These are phyloP conservation scores for Picea glauca DNA, from an alignment of 75 land plant species.

Conservation along the genomic window DNA sequence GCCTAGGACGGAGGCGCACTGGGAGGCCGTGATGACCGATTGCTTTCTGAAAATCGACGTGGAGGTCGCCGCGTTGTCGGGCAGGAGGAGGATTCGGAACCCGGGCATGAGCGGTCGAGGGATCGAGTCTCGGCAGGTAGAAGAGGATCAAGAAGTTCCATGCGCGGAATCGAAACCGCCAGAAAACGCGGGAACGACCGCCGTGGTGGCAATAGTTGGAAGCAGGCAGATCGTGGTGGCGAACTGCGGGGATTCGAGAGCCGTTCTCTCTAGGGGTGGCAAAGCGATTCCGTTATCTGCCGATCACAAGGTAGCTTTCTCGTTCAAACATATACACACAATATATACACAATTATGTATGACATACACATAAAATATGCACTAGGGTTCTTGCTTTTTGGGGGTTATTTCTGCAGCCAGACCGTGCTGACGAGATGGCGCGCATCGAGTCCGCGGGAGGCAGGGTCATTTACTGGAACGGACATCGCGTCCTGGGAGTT, in stretches of 20 bases:
- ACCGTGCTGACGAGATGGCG: constrained; percentile 56
- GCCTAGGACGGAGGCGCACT: constrained; percentile 8
- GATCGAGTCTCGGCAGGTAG: constrained; percentile 23
- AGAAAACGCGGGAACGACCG: constrained; percentile 71
- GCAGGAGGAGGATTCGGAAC: constrained; percentile 23
- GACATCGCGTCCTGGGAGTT: constrained; percentile 59
- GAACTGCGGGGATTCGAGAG: constrained; percentile 94
- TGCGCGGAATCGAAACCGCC: constrained; percentile 19
- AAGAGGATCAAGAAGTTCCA: background rate
- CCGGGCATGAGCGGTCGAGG: constrained; percentile 22
- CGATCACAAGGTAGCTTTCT: constrained; percentile 88
- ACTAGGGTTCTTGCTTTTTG: background rate
- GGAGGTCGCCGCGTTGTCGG: constrained; percentile 40
- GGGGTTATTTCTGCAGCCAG: constrained; percentile 40
- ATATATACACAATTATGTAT: background rate
- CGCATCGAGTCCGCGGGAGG: constrained; percentile 78
- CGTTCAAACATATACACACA: background rate
- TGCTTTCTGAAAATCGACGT: constrained; percentile 70
- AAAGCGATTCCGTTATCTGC: constrained; percentile 59
- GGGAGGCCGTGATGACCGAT: constrained; percentile 45
- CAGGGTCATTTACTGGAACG: constrained; percentile 69
- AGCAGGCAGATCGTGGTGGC: constrained; percentile 55
- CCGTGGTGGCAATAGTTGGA: constrained; percentile 65
- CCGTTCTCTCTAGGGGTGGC: constrained; percentile 74
- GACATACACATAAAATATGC: background rate